Evolutionary conservation across 2,329 filamentous ascomycete genomes (phyloP).

Genomic region (Neoarthrinium moseri): DNA sequence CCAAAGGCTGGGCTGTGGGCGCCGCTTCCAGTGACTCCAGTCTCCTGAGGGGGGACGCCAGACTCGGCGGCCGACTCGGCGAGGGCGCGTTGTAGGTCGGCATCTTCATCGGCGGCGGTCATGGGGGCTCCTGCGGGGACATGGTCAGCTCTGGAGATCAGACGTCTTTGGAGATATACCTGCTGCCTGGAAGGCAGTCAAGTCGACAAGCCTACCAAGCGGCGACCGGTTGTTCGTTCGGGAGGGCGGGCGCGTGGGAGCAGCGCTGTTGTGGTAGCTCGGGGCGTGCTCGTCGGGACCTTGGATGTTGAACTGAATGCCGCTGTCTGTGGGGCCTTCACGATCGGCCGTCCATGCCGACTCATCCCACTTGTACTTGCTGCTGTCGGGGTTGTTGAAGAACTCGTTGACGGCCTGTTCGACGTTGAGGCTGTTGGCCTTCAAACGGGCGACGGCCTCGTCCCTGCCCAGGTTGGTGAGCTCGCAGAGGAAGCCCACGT

Average conservation of each 20-base stretch:
- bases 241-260: constrained; percentile 63
- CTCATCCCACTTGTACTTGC: constrained; percentile 58
- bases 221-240: constrained; percentile 57
- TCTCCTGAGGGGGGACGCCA: constrained; percentile 50
- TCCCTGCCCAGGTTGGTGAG: not conserved
- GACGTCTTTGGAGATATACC: constrained; percentile 32
- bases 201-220: constrained; percentile 49
- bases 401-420: constrained; percentile 51
- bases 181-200: constrained; percentile 39
- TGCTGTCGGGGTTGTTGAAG: constrained; percentile 43
- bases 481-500: not conserved
- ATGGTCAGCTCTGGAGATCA: constrained; percentile 21
- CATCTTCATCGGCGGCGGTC: constrained; percentile 46
- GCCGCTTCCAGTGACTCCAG: constrained; percentile 43
- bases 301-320: constrained; percentile 58
- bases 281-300: constrained; percentile 45
- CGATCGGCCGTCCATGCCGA: constrained; percentile 49
- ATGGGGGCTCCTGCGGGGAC: constrained; percentile 33
- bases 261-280: constrained; percentile 38
- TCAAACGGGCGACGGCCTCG: constrained; percentile 4
- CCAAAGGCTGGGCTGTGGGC: constrained; percentile 51
- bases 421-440: constrained; percentile 45
- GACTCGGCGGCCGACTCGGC: constrained; percentile 54
- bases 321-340: constrained; percentile 42
- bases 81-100: constrained; percentile 55